Conservation (phyloP, 2,329 filamentous ascomycete species). For the Verticillium zaregamsianum region DNA sequence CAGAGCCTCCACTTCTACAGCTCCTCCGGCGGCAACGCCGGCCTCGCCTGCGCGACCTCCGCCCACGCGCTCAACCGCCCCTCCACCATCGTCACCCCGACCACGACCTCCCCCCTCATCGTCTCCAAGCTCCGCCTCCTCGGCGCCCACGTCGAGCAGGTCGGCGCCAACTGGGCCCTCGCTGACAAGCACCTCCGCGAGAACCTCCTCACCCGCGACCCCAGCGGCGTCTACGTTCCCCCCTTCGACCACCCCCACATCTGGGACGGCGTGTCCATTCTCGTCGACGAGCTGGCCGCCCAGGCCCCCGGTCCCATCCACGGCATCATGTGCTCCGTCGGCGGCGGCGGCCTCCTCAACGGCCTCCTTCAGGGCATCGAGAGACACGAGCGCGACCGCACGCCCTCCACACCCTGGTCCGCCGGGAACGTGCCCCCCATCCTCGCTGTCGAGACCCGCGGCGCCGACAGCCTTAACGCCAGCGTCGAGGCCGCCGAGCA, state of each 20-base stretch:
- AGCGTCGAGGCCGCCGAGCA: conserved; percentile 53
- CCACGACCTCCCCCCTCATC: conserved; percentile 63
- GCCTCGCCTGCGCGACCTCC: conserved; percentile 74
- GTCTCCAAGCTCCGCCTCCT: conserved; percentile 64
- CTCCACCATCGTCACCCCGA: conserved; percentile 72
- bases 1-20: conserved; percentile 66
- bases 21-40: conserved; percentile 79
- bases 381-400: conserved; percentile 15
- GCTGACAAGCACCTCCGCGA: conserved; percentile 64
- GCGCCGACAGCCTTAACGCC: conserved; percentile 65
- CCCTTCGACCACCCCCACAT: conserved; percentile 67
- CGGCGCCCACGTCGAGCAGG: conserved; percentile 64
- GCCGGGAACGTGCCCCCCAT: conserved; percentile 40
- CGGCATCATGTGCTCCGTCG: conserved; percentile 72
- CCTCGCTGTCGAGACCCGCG: conserved; percentile 71
- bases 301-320: conserved; percentile 40
- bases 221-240: conserved; percentile 57
- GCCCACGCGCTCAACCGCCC: conserved; percentile 59
- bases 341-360: conserved; percentile 78
- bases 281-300: conserved; percentile 48
- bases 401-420: conserved; percentile 19
- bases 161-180: conserved; percentile 64
- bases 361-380: conserved; percentile 70
- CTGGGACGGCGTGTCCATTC: conserved; percentile 60
- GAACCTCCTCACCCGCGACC: conserved; percentile 49